Evolutionary conservation across 352 stramenopile species (phyloP).

Genomic region (Bremia lactucae): DNA sequence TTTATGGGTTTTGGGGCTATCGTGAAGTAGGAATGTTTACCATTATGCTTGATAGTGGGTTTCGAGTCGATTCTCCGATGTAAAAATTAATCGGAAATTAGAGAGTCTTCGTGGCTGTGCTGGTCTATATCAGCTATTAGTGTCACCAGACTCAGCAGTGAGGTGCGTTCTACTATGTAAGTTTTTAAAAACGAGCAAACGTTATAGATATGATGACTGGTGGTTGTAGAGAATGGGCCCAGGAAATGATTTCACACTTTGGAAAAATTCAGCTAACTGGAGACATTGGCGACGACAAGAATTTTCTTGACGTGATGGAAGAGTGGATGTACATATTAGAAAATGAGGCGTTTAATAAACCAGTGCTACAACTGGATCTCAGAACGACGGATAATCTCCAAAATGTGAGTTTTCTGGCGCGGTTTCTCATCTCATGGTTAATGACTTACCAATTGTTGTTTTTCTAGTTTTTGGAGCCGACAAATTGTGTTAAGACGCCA

Average conservation of each 20-base stretch:
- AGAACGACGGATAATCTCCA: slow-evolving; percentile 56
- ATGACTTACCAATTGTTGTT: neutral
- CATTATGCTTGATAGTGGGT: slow-evolving; percentile 32
- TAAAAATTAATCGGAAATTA: slow-evolving; percentile 30
- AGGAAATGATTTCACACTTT: slow-evolving; percentile 38
- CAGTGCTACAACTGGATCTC: slow-evolving; percentile 56
- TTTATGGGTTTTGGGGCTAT: neutral
- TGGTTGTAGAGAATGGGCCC: slow-evolving; percentile 49
- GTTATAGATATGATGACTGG: too few relatives aligned
- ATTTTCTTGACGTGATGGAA: slow-evolving; percentile 63
- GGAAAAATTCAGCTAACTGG: slow-evolving; percentile 48
- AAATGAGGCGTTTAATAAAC: slow-evolving; percentile 61
- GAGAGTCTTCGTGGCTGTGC: slow-evolving; percentile 45
- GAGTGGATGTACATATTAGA: slow-evolving; percentile 85
- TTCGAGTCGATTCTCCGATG: slow-evolving; percentile 19
- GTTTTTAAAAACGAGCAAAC: too few relatives aligned
- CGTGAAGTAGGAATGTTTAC: neutral
- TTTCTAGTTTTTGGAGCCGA: slow-evolving; percentile 56
- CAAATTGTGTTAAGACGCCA: slow-evolving; percentile 72
- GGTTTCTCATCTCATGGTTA: neutral
- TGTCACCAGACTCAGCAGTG: slow-evolving; percentile 70
- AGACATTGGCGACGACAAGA: slow-evolving; percentile 31
- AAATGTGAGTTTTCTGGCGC: slow-evolving; percentile 26
- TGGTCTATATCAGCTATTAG: slow-evolving; percentile 61
- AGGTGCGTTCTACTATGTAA: slow-evolving; percentile 28